Evolutionary conservation across 2,329 filamentous ascomycete species (phyloP), one percentile per base, ranked within the genome.

Genomic region (Colletotrichum karsti): DNA sequence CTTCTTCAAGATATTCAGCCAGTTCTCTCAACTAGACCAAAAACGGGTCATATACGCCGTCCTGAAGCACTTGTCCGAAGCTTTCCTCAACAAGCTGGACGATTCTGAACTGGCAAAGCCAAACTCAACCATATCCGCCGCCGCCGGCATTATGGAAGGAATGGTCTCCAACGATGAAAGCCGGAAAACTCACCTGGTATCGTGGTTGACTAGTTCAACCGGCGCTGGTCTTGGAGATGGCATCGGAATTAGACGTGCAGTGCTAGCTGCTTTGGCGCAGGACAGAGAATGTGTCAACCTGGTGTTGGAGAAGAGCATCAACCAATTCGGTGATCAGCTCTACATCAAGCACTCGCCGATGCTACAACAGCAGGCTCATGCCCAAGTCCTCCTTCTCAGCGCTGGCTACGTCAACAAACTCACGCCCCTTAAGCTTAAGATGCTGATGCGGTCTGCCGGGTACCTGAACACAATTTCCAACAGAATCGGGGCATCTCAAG

Each of bases 281-380:
- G 82, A 85, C 51, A 86, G 81, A 67, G 83, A 84, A 1, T 80
- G 79, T 20, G 79, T 93, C 2, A 80, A 84, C 5, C 81, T 77
- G 0, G 81, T 93, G 37, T 77, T 95, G 63, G 89, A 94, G 73
- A 93, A 90, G 74, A 88, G 86, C 54, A 81, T 97, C 54, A 83
- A 83, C 41, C 88, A 92, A 54, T 97, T 98, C 77, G 93, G 93
- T 1, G 95, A 98, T 73, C 89, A 92, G 55, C 83, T 98, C 10
- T 97, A 94, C 74, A 94, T 98, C 72, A 92, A 90, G 65, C 94
- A 98, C 78, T 89, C 92, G 0, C 91, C 95, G 5, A 88, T 92
- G n/a, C 76, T 96, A 41, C 92, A 95, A 74, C 96, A 99, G 85
- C 93, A 98, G 96, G 94, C 90, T 26, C 92, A 95, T 75, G 88